Evolutionary conservation across 2,329 filamentous ascomycete species (phyloP).

Genomic region (Colletotrichum horii): DNA sequence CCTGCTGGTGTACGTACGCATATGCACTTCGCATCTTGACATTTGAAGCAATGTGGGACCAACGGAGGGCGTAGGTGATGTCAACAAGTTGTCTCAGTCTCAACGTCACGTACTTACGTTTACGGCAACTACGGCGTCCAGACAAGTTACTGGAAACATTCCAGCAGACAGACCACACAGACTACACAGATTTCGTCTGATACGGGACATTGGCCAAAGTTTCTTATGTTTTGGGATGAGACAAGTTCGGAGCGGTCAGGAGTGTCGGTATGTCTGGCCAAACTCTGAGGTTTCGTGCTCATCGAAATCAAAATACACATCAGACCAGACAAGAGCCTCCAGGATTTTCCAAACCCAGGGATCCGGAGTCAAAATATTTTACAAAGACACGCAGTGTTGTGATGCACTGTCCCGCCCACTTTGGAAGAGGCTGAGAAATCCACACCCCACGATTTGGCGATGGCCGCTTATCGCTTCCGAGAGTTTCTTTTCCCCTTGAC

Average conservation of each 20-base stretch:
- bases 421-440: not conserved
- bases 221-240: not conserved
- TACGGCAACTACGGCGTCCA: not conserved
- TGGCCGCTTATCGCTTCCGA: not conserved
- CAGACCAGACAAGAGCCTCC: not conserved
- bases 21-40: not conserved
- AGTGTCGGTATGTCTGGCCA: not conserved
- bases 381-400: not conserved
- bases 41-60: not conserved
- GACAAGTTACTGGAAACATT: not conserved
- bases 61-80: not conserved
- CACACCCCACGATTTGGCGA: not conserved
- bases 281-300: not conserved
- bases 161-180: not conserved
- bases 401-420: not conserved
- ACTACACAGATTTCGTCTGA: not conserved
- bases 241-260: not conserved
- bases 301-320: not conserved
- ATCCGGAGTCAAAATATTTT: not conserved
- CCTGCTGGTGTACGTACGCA: not conserved
- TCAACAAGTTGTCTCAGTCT: not conserved
- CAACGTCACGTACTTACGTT: not conserved
- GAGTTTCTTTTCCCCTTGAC: not conserved
- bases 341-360: accelerated
- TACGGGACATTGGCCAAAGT: not conserved